Conservation (phyloP, 768 basidiomycete genomes). For the Lactarius indigo region DNA sequence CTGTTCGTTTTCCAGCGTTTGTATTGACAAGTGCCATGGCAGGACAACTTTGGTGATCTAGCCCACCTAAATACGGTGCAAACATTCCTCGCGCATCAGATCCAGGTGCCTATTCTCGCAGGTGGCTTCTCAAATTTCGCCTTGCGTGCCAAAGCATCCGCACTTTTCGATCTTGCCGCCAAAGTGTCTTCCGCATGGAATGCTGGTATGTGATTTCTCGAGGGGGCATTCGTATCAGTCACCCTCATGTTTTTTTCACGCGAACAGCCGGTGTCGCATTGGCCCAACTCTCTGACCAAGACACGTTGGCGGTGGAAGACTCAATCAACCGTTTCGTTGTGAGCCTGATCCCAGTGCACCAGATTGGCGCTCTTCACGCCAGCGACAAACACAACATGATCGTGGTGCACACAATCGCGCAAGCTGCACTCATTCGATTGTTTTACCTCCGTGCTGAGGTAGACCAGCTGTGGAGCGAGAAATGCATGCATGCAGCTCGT, state of each 20-base stretch:
- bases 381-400: conserved; percentile 60
- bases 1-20: not conserved
- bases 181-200: conserved; percentile 58
- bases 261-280: conserved; percentile 34
- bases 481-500: conserved; percentile 62
- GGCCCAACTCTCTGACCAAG: conserved; percentile 49
- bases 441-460: conserved; percentile 46
- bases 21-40: conserved; percentile 1
- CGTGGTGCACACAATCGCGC: conserved; percentile 60
- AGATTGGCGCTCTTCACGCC: conserved; percentile 51
- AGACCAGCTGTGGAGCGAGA: conserved; percentile 59
- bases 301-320: conserved; percentile 59
- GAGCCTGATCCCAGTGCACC: conserved; percentile 61
- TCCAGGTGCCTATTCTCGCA: conserved; percentile 45
- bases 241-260: not conserved
- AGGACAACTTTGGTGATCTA: conserved; percentile 58
- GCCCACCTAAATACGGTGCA: conserved; percentile 56
- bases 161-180: conserved; percentile 67
- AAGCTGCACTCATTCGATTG: conserved; percentile 62
- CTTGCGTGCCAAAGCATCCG: conserved; percentile 71
- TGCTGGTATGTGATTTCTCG: conserved; percentile 42
- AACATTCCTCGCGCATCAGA: conserved; percentile 53
- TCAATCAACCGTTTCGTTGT: conserved; percentile 61
- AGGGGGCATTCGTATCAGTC: conserved; percentile 15
- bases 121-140: conserved; percentile 61